A percentile compares a stretch with the other conserved stretches of the same genome.
Evolutionary conservation across 1,139 yeast species (phyloP).

Genomic region (Suhomyces chickasaworum): DNA sequence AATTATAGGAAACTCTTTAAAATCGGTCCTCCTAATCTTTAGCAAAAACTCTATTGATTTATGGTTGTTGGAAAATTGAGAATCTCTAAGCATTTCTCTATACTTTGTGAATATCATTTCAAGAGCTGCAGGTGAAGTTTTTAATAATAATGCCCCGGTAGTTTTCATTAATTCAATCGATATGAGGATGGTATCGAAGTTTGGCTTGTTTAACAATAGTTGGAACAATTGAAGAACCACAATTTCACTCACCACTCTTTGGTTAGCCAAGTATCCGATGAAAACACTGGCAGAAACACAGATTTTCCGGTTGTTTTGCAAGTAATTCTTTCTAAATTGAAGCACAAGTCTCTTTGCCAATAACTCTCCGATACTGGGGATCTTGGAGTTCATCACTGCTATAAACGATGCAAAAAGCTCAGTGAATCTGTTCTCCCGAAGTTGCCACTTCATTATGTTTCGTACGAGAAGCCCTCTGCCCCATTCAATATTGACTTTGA

Average conservation of each 20-base stretch:
- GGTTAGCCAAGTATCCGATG: slow-evolving; percentile 65
- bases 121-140: slow-evolving; percentile 27
- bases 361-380: slow-evolving; percentile 70
- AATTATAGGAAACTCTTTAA: slow-evolving; percentile 42
- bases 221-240: slow-evolving; percentile 65
- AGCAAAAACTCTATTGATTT: slow-evolving; percentile 32
- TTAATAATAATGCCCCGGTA: slow-evolving; percentile 28
- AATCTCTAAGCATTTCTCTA: slow-evolving; percentile 53
- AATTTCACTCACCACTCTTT: slow-evolving; percentile 64
- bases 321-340: slow-evolving; percentile 59
- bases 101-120: slow-evolving; percentile 63
- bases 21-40: slow-evolving; percentile 51
- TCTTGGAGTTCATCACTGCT: slow-evolving; percentile 62
- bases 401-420: slow-evolving; percentile 60
- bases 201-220: slow-evolving; percentile 53
- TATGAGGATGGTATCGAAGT: slow-evolving; percentile 43
- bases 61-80: slow-evolving; percentile 1
- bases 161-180: slow-evolving; percentile 28
- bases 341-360: slow-evolving; percentile 56
- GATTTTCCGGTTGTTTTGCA: slow-evolving; percentile 45
- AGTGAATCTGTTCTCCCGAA: slow-evolving; percentile 40
- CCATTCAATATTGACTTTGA: slow-evolving; percentile 55
- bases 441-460: slow-evolving; percentile 58
- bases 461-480: slow-evolving; percentile 64
- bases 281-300: slow-evolving; percentile 51